Conservation (phyloP, 208 protist genomes). For the Leishmania lainsoni region DNA sequence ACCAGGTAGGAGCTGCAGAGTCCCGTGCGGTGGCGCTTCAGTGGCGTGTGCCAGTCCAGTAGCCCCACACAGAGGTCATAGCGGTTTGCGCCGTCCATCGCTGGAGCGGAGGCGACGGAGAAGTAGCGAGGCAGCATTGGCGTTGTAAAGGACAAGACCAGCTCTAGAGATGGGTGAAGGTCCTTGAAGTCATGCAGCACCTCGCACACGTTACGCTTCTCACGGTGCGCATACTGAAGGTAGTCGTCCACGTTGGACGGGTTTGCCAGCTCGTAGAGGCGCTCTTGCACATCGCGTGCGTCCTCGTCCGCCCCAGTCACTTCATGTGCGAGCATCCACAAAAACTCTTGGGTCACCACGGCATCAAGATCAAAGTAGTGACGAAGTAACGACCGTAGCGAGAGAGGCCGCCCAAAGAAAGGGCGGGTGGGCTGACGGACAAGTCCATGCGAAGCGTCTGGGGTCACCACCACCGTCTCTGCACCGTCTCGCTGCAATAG, state of each 20-base stretch:
- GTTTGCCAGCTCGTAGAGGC: constrained; percentile 74
- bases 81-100: constrained; percentile 36
- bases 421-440: constrained; percentile 42
- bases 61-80: constrained; percentile 71
- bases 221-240: constrained; percentile 77
- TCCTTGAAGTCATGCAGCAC: constrained; percentile 82
- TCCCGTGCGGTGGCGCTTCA: constrained; percentile 68
- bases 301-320: constrained; percentile 29
- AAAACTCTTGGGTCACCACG: constrained; percentile 66
- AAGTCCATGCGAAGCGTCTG: constrained; percentile 53
- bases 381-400: constrained; percentile 47
- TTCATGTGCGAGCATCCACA: constrained; percentile 77
- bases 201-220: constrained; percentile 89
- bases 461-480: constrained; percentile 49
- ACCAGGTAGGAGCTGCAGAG: constrained; percentile 71
- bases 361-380: constrained; percentile 87
- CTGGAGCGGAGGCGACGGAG: constrained; percentile 72
- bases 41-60: constrained; percentile 77
- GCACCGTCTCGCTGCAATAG: constrained; percentile 39
- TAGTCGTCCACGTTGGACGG: constrained; percentile 65
- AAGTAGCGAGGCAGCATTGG: constrained; percentile 82
- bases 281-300: constrained; percentile 46
- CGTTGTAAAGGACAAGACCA: constrained; percentile 60
- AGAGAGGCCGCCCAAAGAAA: constrained; percentile 61
- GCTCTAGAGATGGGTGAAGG: constrained; percentile 53